Evolutionary conservation across 2,329 filamentous ascomycete species (phyloP), one percentile per base, ranked within the genome.

Genomic region (Grosmannia penicillata): DNA sequence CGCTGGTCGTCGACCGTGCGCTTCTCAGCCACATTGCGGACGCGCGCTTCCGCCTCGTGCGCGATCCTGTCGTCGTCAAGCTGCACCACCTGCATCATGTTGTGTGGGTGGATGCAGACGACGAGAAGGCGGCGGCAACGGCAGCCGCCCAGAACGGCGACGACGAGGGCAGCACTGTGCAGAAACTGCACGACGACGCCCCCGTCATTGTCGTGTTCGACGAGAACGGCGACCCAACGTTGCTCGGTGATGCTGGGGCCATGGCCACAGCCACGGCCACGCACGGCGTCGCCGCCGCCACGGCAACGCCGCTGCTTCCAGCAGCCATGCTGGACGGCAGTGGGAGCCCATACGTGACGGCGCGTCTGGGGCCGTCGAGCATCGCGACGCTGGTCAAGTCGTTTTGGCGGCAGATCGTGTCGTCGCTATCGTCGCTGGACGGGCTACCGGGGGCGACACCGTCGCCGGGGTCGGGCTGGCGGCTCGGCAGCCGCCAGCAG

Each of bases 21-120:
- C 72, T 89, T 21, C 75, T 85, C 22, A 75, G 80, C 41, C 78
- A 82, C 46, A 71, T 86, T 26, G 72, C 75, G 18, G 89, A 95
- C 56, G 82, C 86, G 13, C 78, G 87, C 41, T 95, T 95, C 55
- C 82, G 78, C 9, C 72, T 83, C 22, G 66, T 87, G 21, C 74
- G 82, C 33, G 83, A 94, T 50, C 58, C 72, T 4, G 67, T 56
- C 13, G 43, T 56, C 0, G 52, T 52, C 22, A 58, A 54, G 45
- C 47, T 58, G 29, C 56, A 58, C 36, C 54, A 58, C 25, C 45
- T 59, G 6, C 54, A 81, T 40, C 70, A 78, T 45, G 64, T 93
- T 36, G 83, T 93, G 57, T 94, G 29, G 68, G 87, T 42, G 56
- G n/a, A 91, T 38, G 77, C 82, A 48, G 56, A 56, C 17, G 53